A percentile compares a stretch with the other conserved stretches of the same genome.
Conservation (phyloP, 306 rosid species). For the Cicer bijugum region DNA sequence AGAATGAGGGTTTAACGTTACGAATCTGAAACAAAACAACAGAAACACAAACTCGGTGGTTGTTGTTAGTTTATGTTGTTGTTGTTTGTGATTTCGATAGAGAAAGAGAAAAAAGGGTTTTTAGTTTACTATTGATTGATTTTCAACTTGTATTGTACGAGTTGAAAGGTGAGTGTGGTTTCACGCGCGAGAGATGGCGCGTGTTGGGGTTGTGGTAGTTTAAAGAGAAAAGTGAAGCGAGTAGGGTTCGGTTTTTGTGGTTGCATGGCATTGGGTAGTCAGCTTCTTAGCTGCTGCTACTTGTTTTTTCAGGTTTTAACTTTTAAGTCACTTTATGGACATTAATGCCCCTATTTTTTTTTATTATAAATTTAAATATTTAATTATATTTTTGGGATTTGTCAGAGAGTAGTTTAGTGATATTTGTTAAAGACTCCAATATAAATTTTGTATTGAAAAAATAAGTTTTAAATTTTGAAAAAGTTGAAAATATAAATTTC, state of each 20-base stretch:
- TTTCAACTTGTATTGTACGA: slow-evolving; percentile 1
- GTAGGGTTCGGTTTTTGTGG: slow-evolving; percentile 15
- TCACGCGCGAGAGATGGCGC: slow-evolving; percentile 21
- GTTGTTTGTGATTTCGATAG: slow-evolving; percentile 30
- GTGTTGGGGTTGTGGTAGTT: slow-evolving; percentile 1
- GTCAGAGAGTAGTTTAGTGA: no score
- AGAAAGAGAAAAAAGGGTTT: slow-evolving; percentile 3
- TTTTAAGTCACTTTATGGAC: not conserved
- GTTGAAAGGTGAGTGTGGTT: not conserved
- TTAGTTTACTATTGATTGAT: not conserved
- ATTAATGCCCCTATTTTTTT: not conserved
- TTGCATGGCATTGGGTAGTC: slow-evolving; percentile 33
- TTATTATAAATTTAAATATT: no score
- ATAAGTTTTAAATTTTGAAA: no score
- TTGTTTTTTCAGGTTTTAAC: not conserved
- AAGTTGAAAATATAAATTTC: no score
- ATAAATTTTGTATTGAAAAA: no score
- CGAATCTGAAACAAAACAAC: slow-evolving; percentile 28
- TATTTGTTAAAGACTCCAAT: no score
- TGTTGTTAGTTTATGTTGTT: slow-evolving; percentile 34
- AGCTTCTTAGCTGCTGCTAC: slow-evolving; percentile 6
- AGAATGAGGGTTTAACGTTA: slow-evolving; percentile 36
- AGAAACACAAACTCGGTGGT: slow-evolving; percentile 26
- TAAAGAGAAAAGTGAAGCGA: not conserved
- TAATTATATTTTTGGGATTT: no score